A percentile compares a stretch with the other conserved stretches of the same genome.
phyloP scores from a whole-genome alignment of 208 protist genomes.

The Borovskyia barvae region DNA sequence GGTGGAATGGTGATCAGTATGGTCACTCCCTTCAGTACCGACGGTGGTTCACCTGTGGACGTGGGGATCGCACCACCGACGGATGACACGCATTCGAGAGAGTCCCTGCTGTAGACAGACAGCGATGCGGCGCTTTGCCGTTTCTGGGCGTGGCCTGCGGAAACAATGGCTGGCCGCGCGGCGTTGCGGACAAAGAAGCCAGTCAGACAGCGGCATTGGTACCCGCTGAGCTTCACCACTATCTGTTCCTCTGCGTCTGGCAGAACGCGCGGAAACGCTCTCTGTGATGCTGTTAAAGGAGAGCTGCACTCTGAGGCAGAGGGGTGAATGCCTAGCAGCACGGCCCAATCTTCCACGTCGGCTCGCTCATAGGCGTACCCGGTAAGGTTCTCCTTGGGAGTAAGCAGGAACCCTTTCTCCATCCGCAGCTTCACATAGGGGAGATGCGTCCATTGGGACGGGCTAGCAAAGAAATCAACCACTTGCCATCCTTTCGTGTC shows the following conservation, averaged over 20 bases:
- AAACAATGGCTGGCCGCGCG: neutral
- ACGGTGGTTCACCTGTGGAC: neutral
- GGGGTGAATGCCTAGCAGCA: slow-evolving; percentile 16
- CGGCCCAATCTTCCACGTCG: neutral
- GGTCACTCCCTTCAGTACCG: neutral
- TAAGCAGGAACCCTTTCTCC: slow-evolving; percentile 12
- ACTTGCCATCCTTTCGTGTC: slow-evolving; percentile 9
- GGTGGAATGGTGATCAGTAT: slow-evolving; percentile 12
- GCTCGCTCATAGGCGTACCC: slow-evolving; percentile 14
- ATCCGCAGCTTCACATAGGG: slow-evolving; percentile 17
- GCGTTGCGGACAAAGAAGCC: slow-evolving; percentile 11
- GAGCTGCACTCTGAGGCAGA: too few species aligned
- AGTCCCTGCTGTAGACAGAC: too few species aligned
- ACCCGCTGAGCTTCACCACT: slow-evolving; percentile 2
- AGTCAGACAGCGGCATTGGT: slow-evolving; percentile 8
- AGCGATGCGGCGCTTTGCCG: too few species aligned
- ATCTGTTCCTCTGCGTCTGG: too few species aligned
- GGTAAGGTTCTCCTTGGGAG: slow-evolving; percentile 16
- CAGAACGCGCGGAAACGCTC: too few species aligned
- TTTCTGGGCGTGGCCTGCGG: too few species aligned
- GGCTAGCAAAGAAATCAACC: neutral
- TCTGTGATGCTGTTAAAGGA: too few species aligned
- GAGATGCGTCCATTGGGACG: slow-evolving; percentile 1
- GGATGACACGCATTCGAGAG: too few species aligned
- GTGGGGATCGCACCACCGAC: neutral